Conservation (phyloP, 495 filamentous ascomycete species). For the Astrothelium macrocarpum region DNA sequence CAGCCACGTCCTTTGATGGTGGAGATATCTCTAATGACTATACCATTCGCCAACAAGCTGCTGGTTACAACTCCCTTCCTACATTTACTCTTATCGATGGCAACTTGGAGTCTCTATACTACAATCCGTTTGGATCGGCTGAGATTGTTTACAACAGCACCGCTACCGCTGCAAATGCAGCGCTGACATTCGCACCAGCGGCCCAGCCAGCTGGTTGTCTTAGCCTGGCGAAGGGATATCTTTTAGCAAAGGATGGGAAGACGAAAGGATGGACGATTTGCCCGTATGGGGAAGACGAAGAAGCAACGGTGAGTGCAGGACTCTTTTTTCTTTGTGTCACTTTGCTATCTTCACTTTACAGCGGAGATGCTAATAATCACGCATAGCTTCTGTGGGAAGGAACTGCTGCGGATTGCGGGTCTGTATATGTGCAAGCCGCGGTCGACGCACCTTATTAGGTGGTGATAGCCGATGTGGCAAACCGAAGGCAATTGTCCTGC, state of each 20-base stretch:
- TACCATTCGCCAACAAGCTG: not conserved
- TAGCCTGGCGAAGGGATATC: not conserved
- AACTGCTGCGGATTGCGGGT: not conserved
- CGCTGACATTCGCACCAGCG: not conserved
- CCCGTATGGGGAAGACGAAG: not conserved
- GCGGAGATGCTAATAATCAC: not conserved
- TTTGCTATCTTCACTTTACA: not conserved
- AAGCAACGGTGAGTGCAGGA: not conserved
- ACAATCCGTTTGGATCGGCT: not conserved
- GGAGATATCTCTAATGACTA: not conserved
- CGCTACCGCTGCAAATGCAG: not conserved
- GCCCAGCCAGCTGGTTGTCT: not conserved
- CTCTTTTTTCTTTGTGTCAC: not conserved
- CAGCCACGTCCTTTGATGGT: not conserved
- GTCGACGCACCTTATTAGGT: not conserved
- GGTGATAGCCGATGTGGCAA: not conserved
- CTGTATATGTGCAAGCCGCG: conserved; percentile 1
- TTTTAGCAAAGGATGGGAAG: not conserved
- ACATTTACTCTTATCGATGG: not conserved
- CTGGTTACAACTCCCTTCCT: not conserved
- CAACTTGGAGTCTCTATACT: not conserved
- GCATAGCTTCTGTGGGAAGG: not conserved
- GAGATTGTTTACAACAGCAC: not conserved
- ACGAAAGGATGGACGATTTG: conserved; percentile 4
- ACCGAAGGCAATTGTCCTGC: not conserved